phyloP scores from a whole-genome alignment of 192 early-diverging fungal genomes.

The Linnemannia elongata region DNA sequence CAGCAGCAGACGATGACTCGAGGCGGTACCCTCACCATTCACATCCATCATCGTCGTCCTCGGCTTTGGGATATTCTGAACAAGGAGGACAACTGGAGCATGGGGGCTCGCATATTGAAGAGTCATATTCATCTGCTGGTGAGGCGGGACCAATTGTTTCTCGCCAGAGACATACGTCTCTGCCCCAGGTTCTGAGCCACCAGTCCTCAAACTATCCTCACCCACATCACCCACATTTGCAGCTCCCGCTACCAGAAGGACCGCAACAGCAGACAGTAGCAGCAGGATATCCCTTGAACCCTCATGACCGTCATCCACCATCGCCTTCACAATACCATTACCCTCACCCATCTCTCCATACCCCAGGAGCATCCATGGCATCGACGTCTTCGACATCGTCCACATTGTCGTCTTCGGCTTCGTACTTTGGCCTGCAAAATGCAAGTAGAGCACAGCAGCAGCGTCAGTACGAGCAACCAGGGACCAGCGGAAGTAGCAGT shows the following conservation, averaged over 20 bases:
- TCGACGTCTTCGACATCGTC: constrained; percentile 7
- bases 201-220: constrained; percentile 18
- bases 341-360: constrained; percentile 38
- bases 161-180: constrained; percentile 38
- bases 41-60: background rate
- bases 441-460: constrained; percentile 9
- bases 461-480: constrained; percentile 4
- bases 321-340: background rate
- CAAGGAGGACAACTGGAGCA: background rate
- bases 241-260: background rate
- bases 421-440: background rate
- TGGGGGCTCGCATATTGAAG: background rate
- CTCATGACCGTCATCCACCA: background rate
- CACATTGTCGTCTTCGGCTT: background rate
- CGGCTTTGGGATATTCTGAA: background rate
- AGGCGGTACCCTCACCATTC: background rate
- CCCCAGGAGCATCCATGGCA: background rate
- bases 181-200: constrained; percentile 35
- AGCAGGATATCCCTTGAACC: background rate
- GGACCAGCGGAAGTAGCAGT: background rate
- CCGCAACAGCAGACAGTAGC: background rate
- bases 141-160: background rate
- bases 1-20: constrained; percentile 1
- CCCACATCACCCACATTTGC: constrained; percentile 29
- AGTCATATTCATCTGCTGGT: background rate